Conservation (phyloP, 768 basidiomycete species). For the Lactarius vividus region DNA sequence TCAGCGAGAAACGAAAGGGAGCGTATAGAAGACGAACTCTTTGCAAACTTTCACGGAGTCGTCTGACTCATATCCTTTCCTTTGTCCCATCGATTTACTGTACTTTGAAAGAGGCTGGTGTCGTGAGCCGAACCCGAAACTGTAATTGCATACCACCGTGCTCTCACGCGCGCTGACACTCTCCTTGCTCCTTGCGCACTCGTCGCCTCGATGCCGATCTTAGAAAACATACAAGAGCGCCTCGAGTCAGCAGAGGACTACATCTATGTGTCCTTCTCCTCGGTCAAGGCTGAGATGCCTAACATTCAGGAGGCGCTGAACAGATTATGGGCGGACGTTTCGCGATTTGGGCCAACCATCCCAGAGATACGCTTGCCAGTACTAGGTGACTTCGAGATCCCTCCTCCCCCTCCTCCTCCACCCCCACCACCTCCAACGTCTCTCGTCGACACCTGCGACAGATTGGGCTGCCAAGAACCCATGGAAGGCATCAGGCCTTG, state of each 20-base stretch:
- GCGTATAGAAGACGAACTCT: too few relatives aligned
- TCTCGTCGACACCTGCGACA: constrained; percentile 44
- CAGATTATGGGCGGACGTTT: constrained; percentile 73
- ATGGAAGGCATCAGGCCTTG: constrained; percentile 54
- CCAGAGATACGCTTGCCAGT: constrained; percentile 58
- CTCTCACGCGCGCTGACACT: neutral
- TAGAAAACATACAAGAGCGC: constrained; percentile 24
- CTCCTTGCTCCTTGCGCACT: neutral
- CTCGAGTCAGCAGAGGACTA: constrained; percentile 72
- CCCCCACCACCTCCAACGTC: constrained; percentile 43
- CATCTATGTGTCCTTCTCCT: constrained; percentile 52
- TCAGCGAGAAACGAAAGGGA: too few relatives aligned
- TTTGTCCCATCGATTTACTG: too few relatives aligned
- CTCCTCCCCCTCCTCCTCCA: constrained; percentile 59
- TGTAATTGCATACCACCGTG: neutral
- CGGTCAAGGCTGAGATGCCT: constrained; percentile 59
- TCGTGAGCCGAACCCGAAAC: neutral
- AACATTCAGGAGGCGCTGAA: constrained; percentile 63
- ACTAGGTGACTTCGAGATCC: constrained; percentile 71
- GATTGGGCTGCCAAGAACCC: constrained; percentile 60
- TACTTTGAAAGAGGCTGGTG: too few relatives aligned
- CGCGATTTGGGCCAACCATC: constrained; percentile 63
- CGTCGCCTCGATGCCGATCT: constrained; percentile 23
- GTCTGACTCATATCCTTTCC: too few relatives aligned
- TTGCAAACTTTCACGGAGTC: too few relatives aligned